Conservation (phyloP, 1,284 basidiomycete genomes). For the Boletus sp. region DNA sequence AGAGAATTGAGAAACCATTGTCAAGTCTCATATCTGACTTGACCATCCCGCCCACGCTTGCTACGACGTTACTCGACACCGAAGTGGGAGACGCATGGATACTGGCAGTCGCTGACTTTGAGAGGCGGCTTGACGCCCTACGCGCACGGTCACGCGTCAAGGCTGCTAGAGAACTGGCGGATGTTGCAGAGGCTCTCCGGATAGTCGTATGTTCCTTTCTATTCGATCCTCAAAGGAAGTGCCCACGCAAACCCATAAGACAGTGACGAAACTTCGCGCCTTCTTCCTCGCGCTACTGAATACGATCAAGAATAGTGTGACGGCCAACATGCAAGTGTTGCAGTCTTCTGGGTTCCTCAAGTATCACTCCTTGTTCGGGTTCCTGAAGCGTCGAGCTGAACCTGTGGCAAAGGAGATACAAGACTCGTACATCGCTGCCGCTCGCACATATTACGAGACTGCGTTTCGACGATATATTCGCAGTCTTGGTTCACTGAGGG, state of each 20-base stretch:
- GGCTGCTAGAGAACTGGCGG: slow-evolving; percentile 77
- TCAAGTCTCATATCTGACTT: slow-evolving; percentile 78
- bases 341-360: slow-evolving; percentile 88
- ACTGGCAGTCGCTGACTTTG: slow-evolving; percentile 73
- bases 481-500: slow-evolving; percentile 75
- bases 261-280: slow-evolving; percentile 81
- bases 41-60: slow-evolving; percentile 77
- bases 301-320: slow-evolving; percentile 79
- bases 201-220: slow-evolving; percentile 61
- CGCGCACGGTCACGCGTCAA: slow-evolving; percentile 75
- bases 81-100: slow-evolving; percentile 84
- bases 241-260: slow-evolving; percentile 43
- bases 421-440: slow-evolving; percentile 79
- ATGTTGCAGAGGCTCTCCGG: slow-evolving; percentile 81
- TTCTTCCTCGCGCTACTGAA: slow-evolving; percentile 84
- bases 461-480: slow-evolving; percentile 89
- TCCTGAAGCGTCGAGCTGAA: slow-evolving; percentile 80
- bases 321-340: slow-evolving; percentile 90
- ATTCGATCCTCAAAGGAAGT: neutral
- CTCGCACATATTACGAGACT: slow-evolving; percentile 93
- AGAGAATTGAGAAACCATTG: slow-evolving; percentile 88
- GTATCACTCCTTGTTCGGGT: slow-evolving; percentile 79
- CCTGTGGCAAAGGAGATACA: slow-evolving; percentile 87
- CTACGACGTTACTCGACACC: slow-evolving; percentile 80
- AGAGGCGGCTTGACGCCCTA: slow-evolving; percentile 66